phyloP scores from a whole-genome alignment of 1,139 yeast species.

The Pichia norvegensis region DNA sequence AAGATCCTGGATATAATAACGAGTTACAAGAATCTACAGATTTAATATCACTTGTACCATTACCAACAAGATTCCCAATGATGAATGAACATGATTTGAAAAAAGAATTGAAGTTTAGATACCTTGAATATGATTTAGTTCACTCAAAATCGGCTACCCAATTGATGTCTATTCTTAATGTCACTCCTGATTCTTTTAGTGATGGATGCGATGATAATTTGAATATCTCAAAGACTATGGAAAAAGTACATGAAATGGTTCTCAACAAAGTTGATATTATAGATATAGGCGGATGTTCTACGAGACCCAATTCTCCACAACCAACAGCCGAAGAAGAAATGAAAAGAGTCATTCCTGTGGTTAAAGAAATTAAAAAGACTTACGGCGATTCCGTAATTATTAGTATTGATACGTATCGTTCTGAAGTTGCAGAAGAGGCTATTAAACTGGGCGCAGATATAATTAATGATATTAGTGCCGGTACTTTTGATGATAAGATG shows the following conservation, averaged over 20 bases:
- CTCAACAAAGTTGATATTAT: constrained; percentile 57
- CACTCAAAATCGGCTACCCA: constrained; percentile 35
- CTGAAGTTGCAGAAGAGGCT: constrained; percentile 64
- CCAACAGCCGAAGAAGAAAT: constrained; percentile 50
- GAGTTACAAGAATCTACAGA: constrained; percentile 43
- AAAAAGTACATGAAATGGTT: constrained; percentile 35
- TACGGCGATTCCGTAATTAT: constrained; percentile 37
- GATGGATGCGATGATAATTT: constrained; percentile 63
- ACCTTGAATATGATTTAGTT: constrained; percentile 34
- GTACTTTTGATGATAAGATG: constrained; percentile 57
- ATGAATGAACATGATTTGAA: constrained; percentile 8
- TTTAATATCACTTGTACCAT: constrained; percentile 40
- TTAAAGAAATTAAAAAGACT: constrained; percentile 47
- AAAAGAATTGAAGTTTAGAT: constrained; percentile 17
- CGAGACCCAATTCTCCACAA: constrained; percentile 71
- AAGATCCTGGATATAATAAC: constrained; percentile 20
- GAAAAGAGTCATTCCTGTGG: constrained; percentile 59
- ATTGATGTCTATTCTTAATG: constrained; percentile 81
- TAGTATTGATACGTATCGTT: constrained; percentile 80
- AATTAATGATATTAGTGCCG: constrained; percentile 87
- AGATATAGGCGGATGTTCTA: constrained; percentile 91
- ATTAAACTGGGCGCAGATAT: constrained; percentile 79
- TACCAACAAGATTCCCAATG: constrained; percentile 27
- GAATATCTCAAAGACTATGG: constrained; percentile 34
- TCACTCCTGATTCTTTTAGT: constrained; percentile 93